Evolutionary conservation across 768 basidiomycete genomes (phyloP).

Genomic region (Cystobasidium ongulense): DNA sequence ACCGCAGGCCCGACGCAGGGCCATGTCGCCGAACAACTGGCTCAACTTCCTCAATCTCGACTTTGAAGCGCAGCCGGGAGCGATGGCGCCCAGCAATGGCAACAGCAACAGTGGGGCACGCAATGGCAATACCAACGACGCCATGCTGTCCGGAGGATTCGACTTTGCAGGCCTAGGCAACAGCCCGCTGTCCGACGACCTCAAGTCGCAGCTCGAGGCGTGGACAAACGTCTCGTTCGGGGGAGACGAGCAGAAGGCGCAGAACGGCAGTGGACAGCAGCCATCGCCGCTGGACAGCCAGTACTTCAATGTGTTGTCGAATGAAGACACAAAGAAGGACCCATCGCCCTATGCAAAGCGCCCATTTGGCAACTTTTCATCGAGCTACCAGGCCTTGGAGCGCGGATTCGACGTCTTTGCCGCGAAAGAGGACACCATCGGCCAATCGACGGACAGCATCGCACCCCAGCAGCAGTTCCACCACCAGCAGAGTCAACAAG

Average conservation of each 20-base stretch:
- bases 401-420: slow-evolving; percentile 22
- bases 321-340: slow-evolving; percentile 2
- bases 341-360: slow-evolving; percentile 27
- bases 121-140: not conserved
- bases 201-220: slow-evolving; percentile 21
- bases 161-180: not conserved
- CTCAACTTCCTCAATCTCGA: slow-evolving; percentile 20
- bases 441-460: not conserved
- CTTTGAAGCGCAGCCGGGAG: not conserved
- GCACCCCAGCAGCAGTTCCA: not conserved
- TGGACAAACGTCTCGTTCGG: slow-evolving; percentile 27
- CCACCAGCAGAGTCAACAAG: too few species aligned
- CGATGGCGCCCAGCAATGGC: not conserved
- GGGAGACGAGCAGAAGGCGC: not conserved
- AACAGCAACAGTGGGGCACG: not conserved
- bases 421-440: not conserved
- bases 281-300: not conserved
- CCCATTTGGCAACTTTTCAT: slow-evolving; percentile 23
- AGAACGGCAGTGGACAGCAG: not conserved
- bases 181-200: slow-evolving; percentile 12
- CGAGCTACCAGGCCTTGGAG: slow-evolving; percentile 8
- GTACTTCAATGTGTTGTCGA: not conserved
- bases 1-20: not conserved
- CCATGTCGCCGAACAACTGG: slow-evolving; percentile 15
- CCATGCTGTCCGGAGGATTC: slow-evolving; percentile 8